Evolutionary conservation across 495 filamentous ascomycete genomes (phyloP).

Genomic region (Aspergillus kassunensis): DNA sequence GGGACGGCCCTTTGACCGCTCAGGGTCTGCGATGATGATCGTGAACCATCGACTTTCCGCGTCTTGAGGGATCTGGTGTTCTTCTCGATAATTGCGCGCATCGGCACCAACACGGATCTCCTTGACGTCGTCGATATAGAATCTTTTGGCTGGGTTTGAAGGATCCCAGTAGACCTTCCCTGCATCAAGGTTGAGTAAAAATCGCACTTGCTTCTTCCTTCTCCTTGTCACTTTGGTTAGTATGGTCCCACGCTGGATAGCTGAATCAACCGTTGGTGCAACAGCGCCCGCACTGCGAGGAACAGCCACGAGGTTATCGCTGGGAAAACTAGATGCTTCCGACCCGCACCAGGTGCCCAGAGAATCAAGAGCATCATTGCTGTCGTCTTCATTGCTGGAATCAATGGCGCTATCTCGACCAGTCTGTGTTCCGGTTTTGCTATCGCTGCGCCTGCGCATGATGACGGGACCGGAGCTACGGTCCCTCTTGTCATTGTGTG

Average conservation of each 20-base stretch:
- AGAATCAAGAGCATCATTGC: conserved; percentile 54
- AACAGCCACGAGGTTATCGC: conserved; percentile 30
- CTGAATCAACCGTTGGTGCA: conserved; percentile 66
- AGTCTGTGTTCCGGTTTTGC: conserved; percentile 62
- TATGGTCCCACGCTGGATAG: conserved; percentile 68
- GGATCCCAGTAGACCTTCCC: conserved; percentile 87
- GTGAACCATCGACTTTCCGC: conserved; percentile 76
- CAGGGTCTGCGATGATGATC: conserved; percentile 71
- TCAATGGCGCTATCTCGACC: conserved; percentile 49
- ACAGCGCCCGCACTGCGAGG: conserved; percentile 41
- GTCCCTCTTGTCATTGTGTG: conserved; percentile 69
- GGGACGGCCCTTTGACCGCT: conserved; percentile 61
- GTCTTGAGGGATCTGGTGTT: conserved; percentile 62
- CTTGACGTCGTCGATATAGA: conserved; percentile 92
- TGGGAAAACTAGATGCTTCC: conserved; percentile 38
- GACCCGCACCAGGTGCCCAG: conserved; percentile 35
- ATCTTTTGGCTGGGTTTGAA: conserved; percentile 68
- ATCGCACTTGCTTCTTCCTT: conserved; percentile 65
- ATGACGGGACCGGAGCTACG: conserved; percentile 85
- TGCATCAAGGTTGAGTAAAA: conserved; percentile 73
- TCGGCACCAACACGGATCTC: conserved; percentile 84
- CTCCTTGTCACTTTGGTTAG: conserved; percentile 83
- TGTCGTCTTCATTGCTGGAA: conserved; percentile 53
- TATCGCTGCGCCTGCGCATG: conserved; percentile 81
- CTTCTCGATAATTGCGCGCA: conserved; percentile 83